Conservation (phyloP, 164 flowering plant species). For the Litsea cubeba region DNA sequence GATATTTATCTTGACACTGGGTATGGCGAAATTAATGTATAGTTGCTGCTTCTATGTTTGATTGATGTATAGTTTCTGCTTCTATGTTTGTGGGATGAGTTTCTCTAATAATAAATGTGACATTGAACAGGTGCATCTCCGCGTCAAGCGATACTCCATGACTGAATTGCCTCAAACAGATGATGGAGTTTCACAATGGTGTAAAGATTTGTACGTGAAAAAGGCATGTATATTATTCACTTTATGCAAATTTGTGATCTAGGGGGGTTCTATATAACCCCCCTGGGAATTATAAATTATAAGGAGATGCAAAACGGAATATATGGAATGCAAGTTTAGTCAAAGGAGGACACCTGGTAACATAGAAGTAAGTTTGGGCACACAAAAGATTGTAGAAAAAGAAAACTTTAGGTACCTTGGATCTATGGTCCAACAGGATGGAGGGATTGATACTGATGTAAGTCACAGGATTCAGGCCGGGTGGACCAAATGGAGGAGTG, state of each 20-base stretch:
- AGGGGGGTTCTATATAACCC: background rate
- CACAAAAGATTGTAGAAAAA: too few species aligned
- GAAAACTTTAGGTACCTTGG: too few species aligned
- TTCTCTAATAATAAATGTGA: too few species aligned
- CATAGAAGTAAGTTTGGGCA: too few species aligned
- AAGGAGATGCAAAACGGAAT: too few species aligned
- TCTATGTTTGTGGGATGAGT: background rate
- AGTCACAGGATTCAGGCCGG: too few species aligned
- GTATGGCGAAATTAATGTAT: background rate
- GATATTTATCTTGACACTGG: background rate
- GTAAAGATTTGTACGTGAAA: slow-evolving; percentile 66
- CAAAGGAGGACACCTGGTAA: too few species aligned
- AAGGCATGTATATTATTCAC: slow-evolving; percentile 42
- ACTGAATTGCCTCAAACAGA: slow-evolving; percentile 71
- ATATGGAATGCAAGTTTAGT: too few species aligned
- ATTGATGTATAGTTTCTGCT: background rate
- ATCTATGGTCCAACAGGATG: too few species aligned
- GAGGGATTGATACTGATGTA: too few species aligned
- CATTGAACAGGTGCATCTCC: slow-evolving; percentile 68
- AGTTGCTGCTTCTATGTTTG: background rate
- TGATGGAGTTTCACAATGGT: slow-evolving; percentile 80
- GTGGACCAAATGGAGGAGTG: too few species aligned
- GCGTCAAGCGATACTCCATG: slow-evolving; percentile 62
- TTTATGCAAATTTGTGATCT: slow-evolving; percentile 1
- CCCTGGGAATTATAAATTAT: background rate